Evolutionary conservation across 192 early-diverging fungal genomes (phyloP), one percentile per base, ranked within the genome.

Genomic region (Coemansia sp.): DNA sequence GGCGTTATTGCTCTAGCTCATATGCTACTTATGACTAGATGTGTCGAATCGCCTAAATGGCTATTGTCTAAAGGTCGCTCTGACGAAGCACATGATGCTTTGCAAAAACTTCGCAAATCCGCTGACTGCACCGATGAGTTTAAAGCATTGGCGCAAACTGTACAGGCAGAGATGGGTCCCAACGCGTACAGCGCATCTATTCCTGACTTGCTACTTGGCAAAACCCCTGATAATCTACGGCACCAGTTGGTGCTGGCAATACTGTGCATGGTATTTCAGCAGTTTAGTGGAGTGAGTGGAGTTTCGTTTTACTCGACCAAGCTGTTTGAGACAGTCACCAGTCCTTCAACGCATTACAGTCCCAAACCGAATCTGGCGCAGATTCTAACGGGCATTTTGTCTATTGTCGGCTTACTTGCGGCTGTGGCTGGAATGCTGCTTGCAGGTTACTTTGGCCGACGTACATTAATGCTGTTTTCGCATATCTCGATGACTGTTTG

Each of bases 241-340:
- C 64, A 70, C 31, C 83, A 87, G 37, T 71, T 90, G 3, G 5
- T 89, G 1, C 78, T 82, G 17, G 76, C 84, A 21, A 52, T 86
- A n/a, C 53, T 80, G 6, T 17, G 85, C 9, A 88, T 90, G 62
- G 54, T 85, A 5, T 62, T 80, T 34, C 92, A 94, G 70, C 92
- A 94, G 62, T 63, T 88, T 26, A 83, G 82, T 34, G 92, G 89
- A 16, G 89, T 94, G 51, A 87, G 87, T 64, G 88, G 84, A 14
- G 80, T 91, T 11, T 81, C 88, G 49, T 91, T 87, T 65, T 94
- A 89, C 55, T 87, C 83, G 0, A 88, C 90, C 11, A 83, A 81
- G 0, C 87, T 92, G 21, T 87, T 92, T 66, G 64, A 47, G 15
- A 43, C 60, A 11, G 65, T 39, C 50, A 81, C 53, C 6, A 20